Evolutionary conservation across 345 rosid genomes (phyloP), one percentile per base, ranked within the genome.

Genomic region (Salix viminalis): DNA sequence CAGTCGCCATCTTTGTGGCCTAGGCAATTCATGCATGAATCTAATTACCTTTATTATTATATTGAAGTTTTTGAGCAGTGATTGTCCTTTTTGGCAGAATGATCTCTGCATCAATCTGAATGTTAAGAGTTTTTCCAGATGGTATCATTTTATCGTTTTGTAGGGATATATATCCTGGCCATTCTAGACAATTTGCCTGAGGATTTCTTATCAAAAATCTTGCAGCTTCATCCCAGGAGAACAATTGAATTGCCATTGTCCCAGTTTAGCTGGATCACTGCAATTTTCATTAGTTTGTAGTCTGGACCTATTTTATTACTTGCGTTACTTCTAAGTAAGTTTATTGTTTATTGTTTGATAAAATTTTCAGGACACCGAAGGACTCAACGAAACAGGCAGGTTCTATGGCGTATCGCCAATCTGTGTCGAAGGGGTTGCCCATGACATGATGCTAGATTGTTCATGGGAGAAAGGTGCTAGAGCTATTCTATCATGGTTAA

Each of bases 371-470:
- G 97, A 92, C 10, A 69, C 67, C 0, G 84, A 89, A 83, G 98
- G 97, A 30, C 83, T 91, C 39, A 68, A 69, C 36, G 97, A 94
- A 82, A 94, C 94, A 0, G 94, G 89, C 14, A 1, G 78, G 76
- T 92, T 91, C 80, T 90, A 89, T 32, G 89, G 88, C 0, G 92
- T 87, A 15, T 60, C 85, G 9, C 92, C 95, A 4, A 80, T 90
- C 74, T 86, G 89, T 54, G 48, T 92, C 32, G 87, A 89, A 85
- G 92, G 91, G 69, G 87, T 94, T 78, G 97, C 95, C 60, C 97
- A 94, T 75, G 97, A 92, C 83, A 83, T 94, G 91, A 94, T 92
- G 98, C 80, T 94, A 67, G 97, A 92, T 77, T 87, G 90, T 85
- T 88, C 86, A 4, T 91, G 97, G 98, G 92, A 87, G 52, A 86